phyloP scores from a whole-genome alignment of 306 rosid species.

The Astragalus membranaceus region DNA sequence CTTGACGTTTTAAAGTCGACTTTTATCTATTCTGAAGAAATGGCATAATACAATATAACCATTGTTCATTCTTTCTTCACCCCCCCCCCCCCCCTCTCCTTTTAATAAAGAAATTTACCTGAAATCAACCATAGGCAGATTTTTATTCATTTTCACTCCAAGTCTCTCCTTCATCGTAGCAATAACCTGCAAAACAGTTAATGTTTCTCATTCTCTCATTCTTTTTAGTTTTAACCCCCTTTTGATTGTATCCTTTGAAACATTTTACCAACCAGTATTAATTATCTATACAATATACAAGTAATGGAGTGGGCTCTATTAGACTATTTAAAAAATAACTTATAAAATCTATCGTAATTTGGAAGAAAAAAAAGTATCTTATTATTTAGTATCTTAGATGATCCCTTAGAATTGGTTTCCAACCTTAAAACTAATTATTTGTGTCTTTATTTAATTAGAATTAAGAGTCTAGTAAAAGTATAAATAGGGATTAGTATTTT shows the following conservation, averaged over 20 bases:
- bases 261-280: background rate
- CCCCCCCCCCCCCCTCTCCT: too few relatives aligned
- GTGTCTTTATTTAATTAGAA: background rate
- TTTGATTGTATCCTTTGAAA: slow-evolving; percentile 6
- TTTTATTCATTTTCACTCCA: slow-evolving; percentile 47
- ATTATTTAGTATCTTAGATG: background rate
- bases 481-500: background rate
- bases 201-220: slow-evolving; percentile 22
- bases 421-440: background rate
- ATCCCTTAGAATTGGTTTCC: background rate
- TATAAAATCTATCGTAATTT: too few relatives aligned
- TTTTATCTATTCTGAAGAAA: slow-evolving; percentile 6
- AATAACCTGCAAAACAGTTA: slow-evolving; percentile 51
- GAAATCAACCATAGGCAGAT: slow-evolving; percentile 66
- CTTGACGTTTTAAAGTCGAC: slow-evolving; percentile 1
- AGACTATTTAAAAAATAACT: background rate
- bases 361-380: background rate
- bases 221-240: background rate
- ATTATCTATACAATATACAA: background rate
- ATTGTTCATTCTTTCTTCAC: background rate
- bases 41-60: background rate
- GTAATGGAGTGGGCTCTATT: background rate
- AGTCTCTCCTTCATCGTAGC: slow-evolving; percentile 69
- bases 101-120: slow-evolving; percentile 36
- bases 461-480: background rate